Evolutionary conservation across 1,139 yeast genomes (phyloP), one percentile per base, ranked within the genome.

Genomic region (Taphrina wiesneri): DNA sequence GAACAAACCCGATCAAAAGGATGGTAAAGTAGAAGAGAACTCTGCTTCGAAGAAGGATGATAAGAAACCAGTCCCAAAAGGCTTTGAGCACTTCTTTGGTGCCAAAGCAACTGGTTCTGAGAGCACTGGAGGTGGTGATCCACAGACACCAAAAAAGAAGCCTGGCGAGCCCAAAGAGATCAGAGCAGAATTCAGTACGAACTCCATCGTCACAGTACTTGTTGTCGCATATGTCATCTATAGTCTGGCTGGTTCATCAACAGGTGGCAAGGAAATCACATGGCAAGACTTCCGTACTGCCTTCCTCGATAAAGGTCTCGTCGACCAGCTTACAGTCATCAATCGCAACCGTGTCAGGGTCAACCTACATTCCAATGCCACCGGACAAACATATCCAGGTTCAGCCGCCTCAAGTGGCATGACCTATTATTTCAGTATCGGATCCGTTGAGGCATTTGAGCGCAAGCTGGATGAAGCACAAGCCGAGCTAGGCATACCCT

Each of bases 371-470:
- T 81, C 82, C 1, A 86, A 86, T 17, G 85, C 86, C 1, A 77
- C 73, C 13, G 69, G 71, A 5, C 66, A 69, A 39, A 77, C 74
- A 5, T 72, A 71, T 34, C 63, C 72, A 4, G 73, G 72, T 49
- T 56, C 59, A 15, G 56, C 67, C 11, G 60, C 56, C 25, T 57
- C 63, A 28, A 36, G 53, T 21, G 75, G 71, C 11, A 70, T 72
- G 43, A 71, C 76, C 39, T 79, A 84, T 34, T 80, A 80, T 21
- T 95, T 95, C 78, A 85, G 89, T 53, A 90, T 95, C 73, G 99
- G 99, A 4, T 89, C 96, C 0, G 85, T 92, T 26, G 97, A 91
- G 72, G 80, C 86, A n/a, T 93, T 95, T 77, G 99, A 95, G 77
- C 85, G 87, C 67, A 87, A 87, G 70, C 80, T 95, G 74, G 89